A percentile compares a stretch with the other conserved stretches of the same genome.
Evolutionary conservation across 345 rosid species (phyloP).

Genomic region (Brassica napus): Da-Ae NC_063451.1:42745001-42745500

Average conservation of each 20-base stretch:
- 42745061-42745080: background rate
- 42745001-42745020: too few species aligned
- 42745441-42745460: background rate
- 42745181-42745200: background rate
- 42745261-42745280: background rate
- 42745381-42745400: constrained; percentile 78
- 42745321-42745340: constrained; percentile 44
- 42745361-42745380: constrained; percentile 71
- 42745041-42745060: background rate
- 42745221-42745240: background rate
- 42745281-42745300: constrained; percentile 11
- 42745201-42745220: constrained; percentile 1
- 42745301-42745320: constrained; percentile 6
- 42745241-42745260: background rate
- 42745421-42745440: background rate
- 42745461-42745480: background rate
- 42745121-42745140: background rate
- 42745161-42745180: constrained; percentile 14
- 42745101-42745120: background rate
- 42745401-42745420: constrained; percentile 71
- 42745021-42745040: background rate
- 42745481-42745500: constrained; percentile 85
- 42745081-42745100: background rate
- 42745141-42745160: background rate
- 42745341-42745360: constrained; percentile 50